phyloP scores from a whole-genome alignment of 106 monocot genomes.

The Vanilla planifolia region DNA sequence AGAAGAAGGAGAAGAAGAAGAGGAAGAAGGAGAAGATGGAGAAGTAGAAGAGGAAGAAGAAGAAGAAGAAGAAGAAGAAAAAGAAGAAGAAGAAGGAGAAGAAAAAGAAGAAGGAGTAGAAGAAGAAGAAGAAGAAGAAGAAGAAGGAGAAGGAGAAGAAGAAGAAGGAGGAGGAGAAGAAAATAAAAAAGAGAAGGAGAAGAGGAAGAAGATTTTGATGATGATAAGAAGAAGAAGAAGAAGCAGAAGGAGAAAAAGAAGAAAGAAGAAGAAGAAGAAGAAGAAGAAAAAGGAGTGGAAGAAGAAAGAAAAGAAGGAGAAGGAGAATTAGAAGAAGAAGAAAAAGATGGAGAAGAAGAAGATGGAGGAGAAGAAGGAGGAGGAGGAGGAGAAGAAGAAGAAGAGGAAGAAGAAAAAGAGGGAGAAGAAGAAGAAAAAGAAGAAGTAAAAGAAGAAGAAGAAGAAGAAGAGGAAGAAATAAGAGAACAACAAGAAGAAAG shows the following conservation, averaged over 20 bases:
- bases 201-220: background rate
- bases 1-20: background rate
- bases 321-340: too few relatives aligned
- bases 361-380: too few relatives aligned
- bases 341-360: too few relatives aligned
- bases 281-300: too few relatives aligned
- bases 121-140: background rate
- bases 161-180: background rate
- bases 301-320: too few relatives aligned
- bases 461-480: too few relatives aligned
- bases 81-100: background rate
- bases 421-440: too few relatives aligned
- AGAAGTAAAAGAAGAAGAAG: too few relatives aligned
- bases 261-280: too few relatives aligned
- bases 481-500: too few relatives aligned
- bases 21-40: background rate
- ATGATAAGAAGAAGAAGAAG: background rate
- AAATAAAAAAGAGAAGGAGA: background rate
- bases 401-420: too few relatives aligned
- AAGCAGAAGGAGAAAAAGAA: background rate
- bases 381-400: too few relatives aligned
- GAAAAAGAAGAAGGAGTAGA: background rate
- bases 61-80: background rate
- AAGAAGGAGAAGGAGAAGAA: background rate
- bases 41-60: fast-evolving